Conservation (phyloP, 306 rosid species). For the Calophaca sinica region DNA sequence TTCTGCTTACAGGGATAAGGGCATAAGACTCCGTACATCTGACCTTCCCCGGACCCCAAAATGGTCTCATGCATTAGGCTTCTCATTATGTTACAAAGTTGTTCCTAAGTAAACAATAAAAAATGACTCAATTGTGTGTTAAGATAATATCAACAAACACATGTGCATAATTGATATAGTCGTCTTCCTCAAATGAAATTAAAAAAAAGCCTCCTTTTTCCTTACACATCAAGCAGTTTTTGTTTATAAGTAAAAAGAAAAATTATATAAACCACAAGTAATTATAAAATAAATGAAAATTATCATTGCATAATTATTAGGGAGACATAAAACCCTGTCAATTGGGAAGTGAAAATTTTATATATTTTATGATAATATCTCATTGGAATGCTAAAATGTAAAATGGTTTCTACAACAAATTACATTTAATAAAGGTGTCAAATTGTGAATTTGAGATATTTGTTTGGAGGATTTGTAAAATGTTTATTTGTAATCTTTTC, state of each 20-base stretch:
- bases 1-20: slow-evolving; percentile 2
- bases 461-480: slow-evolving; percentile 16
- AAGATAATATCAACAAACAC: slow-evolving; percentile 1
- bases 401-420: not conserved
- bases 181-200: slow-evolving; percentile 5
- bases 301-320: slow-evolving; percentile 13
- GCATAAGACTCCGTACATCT: slow-evolving; percentile 1
- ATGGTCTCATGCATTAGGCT: not conserved
- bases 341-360: slow-evolving; percentile 14
- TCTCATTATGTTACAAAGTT: slow-evolving; percentile 9
- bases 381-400: slow-evolving; percentile 22
- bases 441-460: slow-evolving; percentile 36
- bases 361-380: slow-evolving; percentile 27
- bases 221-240: slow-evolving; percentile 27
- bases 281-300: slow-evolving; percentile 6
- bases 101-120: not conserved
- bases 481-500: slow-evolving; percentile 29
- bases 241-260: slow-evolving; percentile 19
- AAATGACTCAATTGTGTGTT: slow-evolving; percentile 4
- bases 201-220: not conserved
- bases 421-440: not conserved
- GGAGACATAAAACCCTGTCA: slow-evolving; percentile 1
- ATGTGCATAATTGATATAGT: slow-evolving; percentile 9
- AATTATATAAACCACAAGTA: slow-evolving; percentile 9
- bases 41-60: slow-evolving; percentile 14